Base-by-base conservation (phyloP, 345 rosid genomes). In the Syzygium grande region DNA sequence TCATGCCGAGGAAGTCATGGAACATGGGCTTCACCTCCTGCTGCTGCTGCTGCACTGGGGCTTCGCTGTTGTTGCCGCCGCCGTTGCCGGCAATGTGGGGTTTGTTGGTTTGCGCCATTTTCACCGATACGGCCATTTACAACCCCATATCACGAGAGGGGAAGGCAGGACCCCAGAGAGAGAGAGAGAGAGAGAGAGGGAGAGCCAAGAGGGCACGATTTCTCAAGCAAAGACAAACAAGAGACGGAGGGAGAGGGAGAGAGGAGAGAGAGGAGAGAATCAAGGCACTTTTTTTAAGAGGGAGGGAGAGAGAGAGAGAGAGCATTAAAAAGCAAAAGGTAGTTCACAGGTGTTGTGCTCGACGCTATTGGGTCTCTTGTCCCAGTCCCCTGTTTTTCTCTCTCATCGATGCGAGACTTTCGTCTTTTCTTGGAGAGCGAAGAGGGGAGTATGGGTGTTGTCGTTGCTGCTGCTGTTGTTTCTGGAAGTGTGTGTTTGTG, bases 1-100 rank as follows among this genome's bases (percentile, higher is more conserved):
- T 97, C 90, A 91, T 89, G 87, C 99, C 98, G 87, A 97, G 91
- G 86, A 97, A 97, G 91, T 97, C 99, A 88, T 96, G 98, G 61
- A 97, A 94, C 95, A 93, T 93, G 89, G 92, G 92, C 30, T 88
- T 92, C 87, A 87, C 63, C 41, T 92, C 89, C 43, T 93, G 93
- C 55, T 89, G 92, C 21, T 68, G 92, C 23, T 63, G 77, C 77
- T 9, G 80, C 80, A 34, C 25, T 41, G 80, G 49, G 80, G 80
- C 46, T 11, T 41, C 79, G 79, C 80, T 38, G 79, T 17, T 34
- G 79, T 17, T 34, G 79, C 46, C 22, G 77, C 68, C 85, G 41
- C 77, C 73, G 89, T 88, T 91, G 86, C 86, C 86, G 90, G 90
- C 90, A 90, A 90, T 78, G 84, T 80, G 87, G 55, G 85, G 78